A percentile compares a stretch with the other conserved stretches of the same genome.
Conservation (phyloP, 805 yeast species). For the Wickerhamomyces strasburgensis region DNA sequence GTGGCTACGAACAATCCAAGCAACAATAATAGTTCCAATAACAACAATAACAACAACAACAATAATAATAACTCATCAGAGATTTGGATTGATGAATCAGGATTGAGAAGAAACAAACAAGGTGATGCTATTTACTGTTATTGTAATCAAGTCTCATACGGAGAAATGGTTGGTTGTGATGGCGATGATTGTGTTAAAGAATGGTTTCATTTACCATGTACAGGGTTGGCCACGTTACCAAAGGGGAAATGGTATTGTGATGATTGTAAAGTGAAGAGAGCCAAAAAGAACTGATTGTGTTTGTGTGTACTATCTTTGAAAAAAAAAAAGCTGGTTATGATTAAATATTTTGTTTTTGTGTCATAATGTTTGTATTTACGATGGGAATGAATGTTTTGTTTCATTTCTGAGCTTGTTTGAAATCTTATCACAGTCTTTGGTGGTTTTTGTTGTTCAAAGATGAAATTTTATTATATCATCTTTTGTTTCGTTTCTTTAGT, state of each 20-base stretch:
- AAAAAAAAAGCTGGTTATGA: no score
- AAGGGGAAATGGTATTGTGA: slow-evolving; percentile 82
- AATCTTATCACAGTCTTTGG: slow-evolving; percentile 1
- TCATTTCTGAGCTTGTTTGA: neutral
- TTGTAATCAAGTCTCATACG: slow-evolving; percentile 94
- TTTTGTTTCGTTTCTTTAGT: slow-evolving; percentile 1
- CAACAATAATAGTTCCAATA: slow-evolving; percentile 7
- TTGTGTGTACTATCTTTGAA: no score
- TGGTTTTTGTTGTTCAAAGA: neutral
- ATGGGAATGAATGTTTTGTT: no score
- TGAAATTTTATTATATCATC: neutral
- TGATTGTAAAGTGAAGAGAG: slow-evolving; percentile 43
- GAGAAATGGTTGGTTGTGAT: slow-evolving; percentile 99
- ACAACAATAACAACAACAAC: slow-evolving; percentile 3
- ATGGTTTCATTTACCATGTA: slow-evolving; percentile 95
- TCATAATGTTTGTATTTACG: neutral
- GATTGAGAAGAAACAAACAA: slow-evolving; percentile 17
- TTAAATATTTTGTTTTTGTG: neutral
- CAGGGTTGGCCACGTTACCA: slow-evolving; percentile 81
- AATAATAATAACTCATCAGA: neutral
- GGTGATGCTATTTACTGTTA: slow-evolving; percentile 89
- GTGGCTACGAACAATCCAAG: no score
- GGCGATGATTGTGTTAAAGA: slow-evolving; percentile 88
- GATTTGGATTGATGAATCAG: slow-evolving; percentile 9
- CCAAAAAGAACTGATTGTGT: slow-evolving; percentile 32